phyloP scores from a whole-genome alignment of 495 filamentous ascomycete genomes.

The Xylaria sp. region DNA sequence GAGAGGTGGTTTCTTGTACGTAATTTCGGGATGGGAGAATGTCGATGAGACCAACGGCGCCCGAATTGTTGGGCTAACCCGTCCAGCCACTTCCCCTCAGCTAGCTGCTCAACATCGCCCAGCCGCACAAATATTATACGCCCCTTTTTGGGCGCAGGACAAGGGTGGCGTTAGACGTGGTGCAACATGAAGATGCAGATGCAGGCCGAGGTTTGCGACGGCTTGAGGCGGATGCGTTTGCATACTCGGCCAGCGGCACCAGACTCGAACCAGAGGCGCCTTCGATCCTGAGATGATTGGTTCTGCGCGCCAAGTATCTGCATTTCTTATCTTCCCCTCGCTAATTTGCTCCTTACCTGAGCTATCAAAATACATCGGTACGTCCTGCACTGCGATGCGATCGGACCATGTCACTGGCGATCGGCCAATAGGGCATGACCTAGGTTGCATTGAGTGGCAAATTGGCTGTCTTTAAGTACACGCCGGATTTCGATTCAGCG shows the following conservation, averaged over 20 bases:
- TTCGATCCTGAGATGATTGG: slow-evolving; percentile 12
- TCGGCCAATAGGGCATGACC: neutral
- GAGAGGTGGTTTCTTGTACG: slow-evolving; percentile 24
- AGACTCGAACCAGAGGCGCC: slow-evolving; percentile 1
- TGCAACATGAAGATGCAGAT: slow-evolving; percentile 20
- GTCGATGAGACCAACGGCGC: neutral
- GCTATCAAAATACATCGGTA: neutral
- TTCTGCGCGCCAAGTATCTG: neutral
- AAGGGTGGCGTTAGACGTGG: slow-evolving; percentile 5
- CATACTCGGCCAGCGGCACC: neutral
- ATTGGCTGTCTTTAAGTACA: neutral
- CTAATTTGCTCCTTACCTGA: neutral
- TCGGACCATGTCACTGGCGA: neutral
- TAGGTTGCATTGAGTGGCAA: slow-evolving; percentile 1
- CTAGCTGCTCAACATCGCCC: slow-evolving; percentile 11
- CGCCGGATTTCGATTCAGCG: neutral
- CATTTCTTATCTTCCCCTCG: slow-evolving; percentile 8
- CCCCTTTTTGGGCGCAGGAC: slow-evolving; percentile 8
- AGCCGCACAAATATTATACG: slow-evolving; percentile 20
- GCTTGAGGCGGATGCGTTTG: slow-evolving; percentile 15
- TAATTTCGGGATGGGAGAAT: slow-evolving; percentile 23
- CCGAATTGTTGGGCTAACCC: slow-evolving; percentile 8
- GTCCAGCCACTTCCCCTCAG: slow-evolving; percentile 13
- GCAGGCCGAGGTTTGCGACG: neutral
- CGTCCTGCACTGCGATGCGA: neutral